Percentiles rank a stretch among this genome's conserved stretches.
These are phyloP conservation scores for Trichosporon sp. DNA, from an alignment of 1,284 basidiomycete species.

Conservation along the genomic window DNA sequence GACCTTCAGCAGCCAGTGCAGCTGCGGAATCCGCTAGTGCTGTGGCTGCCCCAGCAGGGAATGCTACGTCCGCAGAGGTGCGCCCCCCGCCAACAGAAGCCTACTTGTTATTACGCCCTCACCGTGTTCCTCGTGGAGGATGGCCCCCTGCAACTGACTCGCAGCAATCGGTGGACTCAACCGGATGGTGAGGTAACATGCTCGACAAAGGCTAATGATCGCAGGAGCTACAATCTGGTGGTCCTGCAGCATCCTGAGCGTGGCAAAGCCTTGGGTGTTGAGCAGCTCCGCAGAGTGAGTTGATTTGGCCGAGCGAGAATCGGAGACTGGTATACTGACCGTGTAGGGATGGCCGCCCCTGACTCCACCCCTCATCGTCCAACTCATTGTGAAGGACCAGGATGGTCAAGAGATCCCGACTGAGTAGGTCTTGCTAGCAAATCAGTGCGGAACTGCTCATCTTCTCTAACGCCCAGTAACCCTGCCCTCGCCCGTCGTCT, in stretches of 20 bases:
- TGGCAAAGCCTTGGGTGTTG: slow-evolving; percentile 18
- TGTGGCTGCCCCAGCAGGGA: slow-evolving; percentile 7
- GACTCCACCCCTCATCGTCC: slow-evolving; percentile 17
- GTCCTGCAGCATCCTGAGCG: slow-evolving; percentile 17
- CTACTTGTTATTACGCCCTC: slow-evolving; percentile 16
- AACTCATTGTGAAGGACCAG: slow-evolving; percentile 15
- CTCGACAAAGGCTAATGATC: background rate
- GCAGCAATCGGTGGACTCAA: slow-evolving; percentile 4
- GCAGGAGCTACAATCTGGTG: slow-evolving; percentile 14
- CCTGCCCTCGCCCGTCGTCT: slow-evolving; percentile 16
- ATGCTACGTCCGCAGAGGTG: slow-evolving; percentile 4
- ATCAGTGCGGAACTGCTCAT: too few relatives aligned
- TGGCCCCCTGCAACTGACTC: slow-evolving; percentile 6
- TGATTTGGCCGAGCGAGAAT: background rate
- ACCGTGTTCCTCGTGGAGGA: slow-evolving; percentile 15
- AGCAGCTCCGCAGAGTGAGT: slow-evolving; percentile 17
- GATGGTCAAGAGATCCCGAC: slow-evolving; percentile 14
- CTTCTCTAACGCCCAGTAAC: slow-evolving; percentile 10
- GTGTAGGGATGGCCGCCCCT: slow-evolving; percentile 19
- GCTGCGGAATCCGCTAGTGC: slow-evolving; percentile 4
- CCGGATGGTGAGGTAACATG: slow-evolving; percentile 9
- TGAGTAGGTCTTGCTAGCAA: slow-evolving; percentile 9
- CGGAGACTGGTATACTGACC: background rate
- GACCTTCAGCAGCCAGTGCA: background rate
- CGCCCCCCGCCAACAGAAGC: slow-evolving; percentile 18